Base-by-base conservation (phyloP, 2,329 filamentous ascomycete genomes). In the Huntiella savannae region DNA sequence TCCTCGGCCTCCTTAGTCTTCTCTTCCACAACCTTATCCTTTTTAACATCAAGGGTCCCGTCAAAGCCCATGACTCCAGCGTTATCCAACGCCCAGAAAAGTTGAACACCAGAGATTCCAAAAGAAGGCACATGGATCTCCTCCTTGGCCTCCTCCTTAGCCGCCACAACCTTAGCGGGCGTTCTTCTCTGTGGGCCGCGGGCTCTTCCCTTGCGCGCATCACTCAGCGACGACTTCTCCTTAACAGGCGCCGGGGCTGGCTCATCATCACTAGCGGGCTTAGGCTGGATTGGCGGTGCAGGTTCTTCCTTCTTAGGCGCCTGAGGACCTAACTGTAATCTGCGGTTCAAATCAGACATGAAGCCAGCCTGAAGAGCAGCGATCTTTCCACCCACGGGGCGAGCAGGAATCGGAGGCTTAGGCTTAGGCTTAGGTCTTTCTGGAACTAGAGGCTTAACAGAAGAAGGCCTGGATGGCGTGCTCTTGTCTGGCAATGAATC, bases 311-410 rank as follows among this genome's bases (percentile, higher is more conserved):
- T 80, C 65, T 85, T 87, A 1, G 77, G 73, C 7, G 70, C 75
- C 54, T 83, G 78, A n/a, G 87, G 88, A 1, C 91, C 91, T 33
- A 93, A 64, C 57, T 85, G 79, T 22, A 98, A 68, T 42, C 86
- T 81, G 55, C 85, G 87, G 61, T 96, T 94, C 37, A 98, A 66
- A 57, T 96, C 88, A 39, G 78, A 86, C 71, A 98, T 77, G 61
- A 98, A 96, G 3, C 83, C 85, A 34, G 83, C 83, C 62, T 93
- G 86, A 32, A 98, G 66, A 17, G 84, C 82, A 12, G 87, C 85
- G 58, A 98, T 92, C 66, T 96, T 96, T 55, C 77, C 75, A 7
- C 83, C 83, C 38, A 71, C 70, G 2, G 86, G 83, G 40, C 85
- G 76, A 32, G 53, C 60, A 8, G 91, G 87, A 2, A 96, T 73